Evolutionary conservation across 441 rosid genomes (phyloP), one percentile per base, ranked within the genome.

Genomic region (Jatropha podagrica): DNA sequence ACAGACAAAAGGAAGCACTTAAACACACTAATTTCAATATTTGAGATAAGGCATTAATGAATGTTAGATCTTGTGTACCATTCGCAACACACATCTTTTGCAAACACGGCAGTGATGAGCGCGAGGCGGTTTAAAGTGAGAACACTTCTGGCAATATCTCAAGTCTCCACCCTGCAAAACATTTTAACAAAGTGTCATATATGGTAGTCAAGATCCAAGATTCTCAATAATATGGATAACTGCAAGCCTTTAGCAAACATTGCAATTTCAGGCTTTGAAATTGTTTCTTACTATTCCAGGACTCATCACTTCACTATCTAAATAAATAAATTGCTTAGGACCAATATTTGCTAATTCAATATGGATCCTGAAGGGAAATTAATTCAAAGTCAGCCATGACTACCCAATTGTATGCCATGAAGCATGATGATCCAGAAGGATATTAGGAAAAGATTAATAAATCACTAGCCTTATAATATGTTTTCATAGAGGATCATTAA

Each of bases 71-170:
- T 76, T 27, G 77, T 83, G 41, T 89, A 94, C 98, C 98, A 95
- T 95, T 78, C 91, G 87, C 70, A 95, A 76, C 52, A 95, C 94
- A 78, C 98, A 95, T 89, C 94, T 84, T 86, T 83, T 91, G 85
- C 98, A 95, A 81, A 91, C 90, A 41, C 98, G 95, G 51, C 97
- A 95, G 78, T 94, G 98, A 81, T 94, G 97, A 20, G 98, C 95
- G 75, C 97, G 93, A 0, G 97, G 94, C 78, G 98, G 97, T 77
- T 94, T 95, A 81, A 73, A 85, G 70, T 81, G 87, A 68, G 90
- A 85, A 80, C 98, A 94, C 85, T 94, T 94, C 83, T 91, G 97
- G 80, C 98, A 94, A 81, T 83, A 89, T 77, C 98, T 88, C 85
- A 90, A 84, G 77, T 92, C 95, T 77, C 94, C 95, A 76, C 97